Evolutionary conservation across 352 stramenopile species (phyloP), one percentile per base, ranked within the genome.

Genomic region (Lagenidium sp.): DNA sequence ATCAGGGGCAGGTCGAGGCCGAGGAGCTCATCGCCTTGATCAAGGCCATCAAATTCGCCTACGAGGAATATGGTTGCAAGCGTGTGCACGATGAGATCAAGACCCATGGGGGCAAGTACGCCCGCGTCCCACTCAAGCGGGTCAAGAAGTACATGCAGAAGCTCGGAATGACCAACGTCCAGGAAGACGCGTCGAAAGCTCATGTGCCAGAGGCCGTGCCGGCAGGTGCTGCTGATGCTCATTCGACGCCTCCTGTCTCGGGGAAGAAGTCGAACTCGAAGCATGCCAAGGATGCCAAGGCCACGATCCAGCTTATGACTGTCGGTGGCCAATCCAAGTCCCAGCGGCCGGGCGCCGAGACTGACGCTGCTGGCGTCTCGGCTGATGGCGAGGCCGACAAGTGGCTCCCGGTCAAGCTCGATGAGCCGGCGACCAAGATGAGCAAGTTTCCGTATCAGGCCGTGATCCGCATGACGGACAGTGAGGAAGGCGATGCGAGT

Each of bases 71-170:
- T 36, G 78, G 76, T 24, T 65, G 80, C 62, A 94, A 94, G 73
- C 78, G 80, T 44, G 66, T 88, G 43, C 75, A 91, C 61, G 68
- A 80, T 12, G 57, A 89, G 50, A 77, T 94, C 28, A 43, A 71
- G 21, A 71, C 68, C 8, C 81, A 94, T 53, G 78, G 78, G 51
- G 77, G 77, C 42, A 86, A 90, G 57, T 94, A 78, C 43, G 57
- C 53, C 36, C 68, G 59, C 40, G 78, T 94, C 31, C 75, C 78
- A 2, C 55, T 88, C 12, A 88, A 89, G 53, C 73, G 81, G 35
- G 76, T 94, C 19, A 85, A 84, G 57, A 86, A 85, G 39, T 91
- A 85, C 52, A 68, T 94, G 64, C 76, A 87, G 52, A 91, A 88
- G 47, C 53, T 94, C 39, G 78, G 76, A 4, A 63, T 91, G 42